phyloP scores from a whole-genome alignment of 495 filamentous ascomycete genomes.

The Durotheca rogersii region DNA sequence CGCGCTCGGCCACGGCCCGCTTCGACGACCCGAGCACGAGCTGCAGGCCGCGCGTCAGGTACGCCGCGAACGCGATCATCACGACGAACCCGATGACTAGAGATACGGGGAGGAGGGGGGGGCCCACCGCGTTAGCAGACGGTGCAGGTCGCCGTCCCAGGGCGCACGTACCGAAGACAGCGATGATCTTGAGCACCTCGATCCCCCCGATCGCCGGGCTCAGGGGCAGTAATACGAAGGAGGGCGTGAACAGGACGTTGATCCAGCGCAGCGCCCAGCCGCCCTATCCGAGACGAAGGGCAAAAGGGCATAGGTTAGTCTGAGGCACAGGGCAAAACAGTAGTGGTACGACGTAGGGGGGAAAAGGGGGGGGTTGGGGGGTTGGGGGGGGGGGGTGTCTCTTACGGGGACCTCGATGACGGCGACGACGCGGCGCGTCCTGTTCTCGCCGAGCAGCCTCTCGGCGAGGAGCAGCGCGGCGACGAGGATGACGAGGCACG shows the following conservation, averaged over 20 bases:
- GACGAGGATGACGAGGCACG: slow-evolving; percentile 52
- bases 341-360: not conserved
- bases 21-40: slow-evolving; percentile 50
- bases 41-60: slow-evolving; percentile 52
- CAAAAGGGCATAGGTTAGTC: not conserved
- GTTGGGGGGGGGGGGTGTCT: not conserved
- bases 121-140: no score
- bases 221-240: slow-evolving; percentile 55
- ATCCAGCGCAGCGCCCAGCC: slow-evolving; percentile 58
- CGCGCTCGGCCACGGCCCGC: slow-evolving; percentile 47
- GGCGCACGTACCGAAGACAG: slow-evolving; percentile 56
- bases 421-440: slow-evolving; percentile 44
- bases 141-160: no score
- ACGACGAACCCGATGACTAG: slow-evolving; percentile 54
- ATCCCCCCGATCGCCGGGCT: slow-evolving; percentile 51
- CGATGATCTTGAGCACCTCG: slow-evolving; percentile 56
- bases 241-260: slow-evolving; percentile 56
- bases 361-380: no score
- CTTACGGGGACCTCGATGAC: slow-evolving; percentile 53
- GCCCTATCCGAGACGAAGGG: slow-evolving; percentile 35
- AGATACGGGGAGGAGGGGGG: not conserved
- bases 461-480: slow-evolving; percentile 46
- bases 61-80: slow-evolving; percentile 48
- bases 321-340: no score
- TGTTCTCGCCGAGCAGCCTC: slow-evolving; percentile 45